Percentiles rank a stretch among this genome's conserved stretches.
Conservation (phyloP, 164 flowering plant genomes). For the Macadamia integrifolia region DNA sequence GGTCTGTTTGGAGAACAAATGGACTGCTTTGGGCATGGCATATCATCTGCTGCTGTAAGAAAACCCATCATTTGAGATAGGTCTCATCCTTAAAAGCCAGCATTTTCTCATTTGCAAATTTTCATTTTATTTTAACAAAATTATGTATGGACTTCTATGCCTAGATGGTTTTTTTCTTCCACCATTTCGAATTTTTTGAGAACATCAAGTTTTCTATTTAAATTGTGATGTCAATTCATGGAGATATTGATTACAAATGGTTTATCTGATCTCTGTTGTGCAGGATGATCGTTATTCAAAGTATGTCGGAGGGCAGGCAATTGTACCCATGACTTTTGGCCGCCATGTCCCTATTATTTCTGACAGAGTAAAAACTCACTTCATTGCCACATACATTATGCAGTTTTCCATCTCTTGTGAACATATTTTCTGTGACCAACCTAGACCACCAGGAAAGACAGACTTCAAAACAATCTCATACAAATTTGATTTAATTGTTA, state of each 20-base stretch:
- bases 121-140: too few relatives aligned
- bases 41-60: background rate
- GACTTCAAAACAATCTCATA: too few relatives aligned
- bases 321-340: constrained; percentile 94
- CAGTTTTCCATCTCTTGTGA: too few relatives aligned
- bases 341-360: constrained; percentile 93
- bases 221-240: too few relatives aligned
- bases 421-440: too few relatives aligned
- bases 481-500: too few relatives aligned
- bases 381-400: too few relatives aligned
- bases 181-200: too few relatives aligned
- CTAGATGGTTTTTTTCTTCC: too few relatives aligned
- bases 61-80: background rate
- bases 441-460: too few relatives aligned
- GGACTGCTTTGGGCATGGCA: background rate
- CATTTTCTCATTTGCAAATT: background rate
- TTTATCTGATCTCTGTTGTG: constrained; percentile 11
- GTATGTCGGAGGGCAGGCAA: constrained; percentile 74
- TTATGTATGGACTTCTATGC: too few relatives aligned
- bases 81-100: background rate
- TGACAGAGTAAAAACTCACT: constrained; percentile 48
- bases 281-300: constrained; percentile 91
- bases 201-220: too few relatives aligned
- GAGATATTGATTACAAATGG: background rate
- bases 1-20: background rate